These are phyloP conservation scores for Avena eriantha DNA, from an alignment of 176 grass and related monocot genomes.

Conservation along the genomic window DNA sequence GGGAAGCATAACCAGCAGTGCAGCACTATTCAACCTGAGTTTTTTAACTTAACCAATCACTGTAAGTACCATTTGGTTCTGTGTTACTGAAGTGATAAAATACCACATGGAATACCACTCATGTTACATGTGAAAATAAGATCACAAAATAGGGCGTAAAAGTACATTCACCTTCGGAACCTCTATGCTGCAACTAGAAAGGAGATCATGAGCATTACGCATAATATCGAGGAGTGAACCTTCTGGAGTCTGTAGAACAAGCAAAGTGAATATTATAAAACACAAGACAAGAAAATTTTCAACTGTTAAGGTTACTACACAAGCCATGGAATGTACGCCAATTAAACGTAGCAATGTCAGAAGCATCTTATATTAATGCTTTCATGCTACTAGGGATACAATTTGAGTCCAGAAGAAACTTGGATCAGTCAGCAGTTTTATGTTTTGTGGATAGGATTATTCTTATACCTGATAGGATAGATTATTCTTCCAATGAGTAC, in stretches of 20 bases:
- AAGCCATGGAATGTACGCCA: background rate
- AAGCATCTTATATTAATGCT: constrained; percentile 18
- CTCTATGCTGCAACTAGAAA: constrained; percentile 69
- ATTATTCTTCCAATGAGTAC: background rate
- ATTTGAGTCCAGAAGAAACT: constrained; percentile 10
- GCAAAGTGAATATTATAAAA: constrained; percentile 41
- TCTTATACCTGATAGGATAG: background rate
- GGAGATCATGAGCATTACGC: constrained; percentile 93
- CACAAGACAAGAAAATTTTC: constrained; percentile 3
- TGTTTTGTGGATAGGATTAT: background rate
- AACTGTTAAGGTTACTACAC: constrained; percentile 20
- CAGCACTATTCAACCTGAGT: background rate
- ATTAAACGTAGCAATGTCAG: background rate
- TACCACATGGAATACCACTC: constrained; percentile 5
- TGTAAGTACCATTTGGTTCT: background rate
- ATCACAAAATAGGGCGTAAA: background rate
- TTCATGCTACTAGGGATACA: constrained; percentile 26
- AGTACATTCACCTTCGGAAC: constrained; percentile 73
- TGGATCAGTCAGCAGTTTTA: constrained; percentile 2
- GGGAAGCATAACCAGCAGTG: background rate
- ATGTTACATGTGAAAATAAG: constrained; percentile 37
- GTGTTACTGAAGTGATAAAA: constrained; percentile 4
- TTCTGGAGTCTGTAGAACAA: constrained; percentile 82
- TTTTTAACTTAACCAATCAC: background rate
- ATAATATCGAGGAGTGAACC: constrained; percentile 95